Evolutionary conservation across 2,329 filamentous ascomycete genomes (phyloP).

Genomic region (Colletotrichum sp.): DNA sequence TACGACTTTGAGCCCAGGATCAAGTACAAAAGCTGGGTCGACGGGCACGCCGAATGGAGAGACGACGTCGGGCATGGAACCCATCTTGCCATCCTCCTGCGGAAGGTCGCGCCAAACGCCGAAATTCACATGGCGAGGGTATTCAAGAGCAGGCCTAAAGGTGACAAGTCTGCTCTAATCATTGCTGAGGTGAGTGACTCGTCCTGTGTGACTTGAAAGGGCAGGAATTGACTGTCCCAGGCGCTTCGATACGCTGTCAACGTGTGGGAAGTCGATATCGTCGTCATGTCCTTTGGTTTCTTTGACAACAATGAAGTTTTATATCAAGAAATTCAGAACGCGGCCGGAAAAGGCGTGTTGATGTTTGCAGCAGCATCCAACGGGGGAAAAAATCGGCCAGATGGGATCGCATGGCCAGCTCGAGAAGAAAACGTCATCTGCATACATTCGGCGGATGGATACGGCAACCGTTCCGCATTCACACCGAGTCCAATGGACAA

Average conservation of each 20-base stretch:
- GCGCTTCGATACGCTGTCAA: fast-evolving
- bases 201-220: fast-evolving
- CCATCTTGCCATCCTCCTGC: background rate
- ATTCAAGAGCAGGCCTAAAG: background rate
- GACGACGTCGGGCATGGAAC: background rate
- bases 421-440: background rate
- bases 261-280: fast-evolving
- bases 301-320: fast-evolving
- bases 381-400: background rate
- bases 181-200: background rate
- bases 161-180: fast-evolving
- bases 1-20: background rate
- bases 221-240: fast-evolving
- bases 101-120: background rate
- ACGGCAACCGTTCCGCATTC: background rate
- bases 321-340: background rate
- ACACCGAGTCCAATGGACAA: background rate
- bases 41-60: fast-evolving
- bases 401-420: background rate
- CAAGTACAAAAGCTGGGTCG: background rate
- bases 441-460: background rate
- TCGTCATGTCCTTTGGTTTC: background rate
- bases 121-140: background rate
- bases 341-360: fast-evolving
- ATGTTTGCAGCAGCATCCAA: background rate